A percentile compares a stretch with the other conserved stretches of the same genome.
Evolutionary conservation across 495 filamentous ascomycete species (phyloP).

Genomic region (Penicillium lividum): DNA sequence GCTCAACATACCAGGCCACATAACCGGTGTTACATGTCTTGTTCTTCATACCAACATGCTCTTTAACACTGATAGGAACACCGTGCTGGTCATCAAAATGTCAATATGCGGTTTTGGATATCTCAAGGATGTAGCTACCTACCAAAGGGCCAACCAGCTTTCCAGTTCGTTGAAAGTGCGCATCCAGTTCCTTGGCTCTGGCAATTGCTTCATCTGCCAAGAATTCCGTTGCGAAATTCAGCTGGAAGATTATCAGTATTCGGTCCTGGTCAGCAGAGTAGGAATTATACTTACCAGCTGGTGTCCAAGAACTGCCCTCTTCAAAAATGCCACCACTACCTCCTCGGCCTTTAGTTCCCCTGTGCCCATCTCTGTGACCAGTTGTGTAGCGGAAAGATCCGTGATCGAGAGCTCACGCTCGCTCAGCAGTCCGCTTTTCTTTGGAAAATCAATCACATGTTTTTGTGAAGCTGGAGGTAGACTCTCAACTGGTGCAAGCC

Average conservation of each 20-base stretch:
- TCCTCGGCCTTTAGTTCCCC: constrained; percentile 55
- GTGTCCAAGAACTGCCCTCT: constrained; percentile 60
- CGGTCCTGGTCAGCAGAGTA: too few relatives aligned
- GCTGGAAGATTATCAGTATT: constrained; percentile 21
- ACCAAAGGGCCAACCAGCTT: constrained; percentile 43
- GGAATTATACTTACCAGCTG: constrained; percentile 45
- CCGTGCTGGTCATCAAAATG: constrained; percentile 57
- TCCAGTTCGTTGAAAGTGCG: constrained; percentile 39
- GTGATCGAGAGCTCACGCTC: constrained; percentile 59
- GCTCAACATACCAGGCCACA: constrained; percentile 34
- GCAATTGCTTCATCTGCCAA: constrained; percentile 62
- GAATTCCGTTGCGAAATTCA: constrained; percentile 69
- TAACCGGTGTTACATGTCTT: constrained; percentile 45
- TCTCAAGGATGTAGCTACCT: constrained; percentile 1
- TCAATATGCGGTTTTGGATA: not conserved
- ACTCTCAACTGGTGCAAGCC: constrained; percentile 33
- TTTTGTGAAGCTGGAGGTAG: constrained; percentile 33
- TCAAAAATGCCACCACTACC: constrained; percentile 62
- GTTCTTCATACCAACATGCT: constrained; percentile 61
- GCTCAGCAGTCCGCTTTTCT: constrained; percentile 49
- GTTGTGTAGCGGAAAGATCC: constrained; percentile 53
- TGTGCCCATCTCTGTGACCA: constrained; percentile 49
- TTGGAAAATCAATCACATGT: constrained; percentile 45
- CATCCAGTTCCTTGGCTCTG: constrained; percentile 61
- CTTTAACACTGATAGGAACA: constrained; percentile 66